Evolutionary conservation across 2,329 filamentous ascomycete genomes (phyloP).

Genomic region (Colletotrichum eleusines): DNA sequence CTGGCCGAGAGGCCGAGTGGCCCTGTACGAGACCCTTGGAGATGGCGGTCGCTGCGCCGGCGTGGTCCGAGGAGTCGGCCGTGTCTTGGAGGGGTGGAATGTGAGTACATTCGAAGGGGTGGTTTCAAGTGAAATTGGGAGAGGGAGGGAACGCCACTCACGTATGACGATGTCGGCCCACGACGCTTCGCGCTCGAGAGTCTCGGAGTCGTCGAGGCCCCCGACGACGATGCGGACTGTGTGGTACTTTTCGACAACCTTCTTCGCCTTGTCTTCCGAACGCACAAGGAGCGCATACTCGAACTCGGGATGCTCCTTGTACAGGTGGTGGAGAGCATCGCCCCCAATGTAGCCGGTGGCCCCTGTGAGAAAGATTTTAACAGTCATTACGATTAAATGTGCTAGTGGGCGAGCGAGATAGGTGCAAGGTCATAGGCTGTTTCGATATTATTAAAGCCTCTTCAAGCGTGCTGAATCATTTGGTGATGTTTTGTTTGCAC

Average conservation of each 20-base stretch:
- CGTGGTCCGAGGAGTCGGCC: constrained; percentile 61
- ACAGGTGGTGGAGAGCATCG: constrained; percentile 40
- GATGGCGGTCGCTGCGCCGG: constrained; percentile 59
- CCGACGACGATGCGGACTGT: constrained; percentile 48
- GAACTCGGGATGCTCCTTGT: constrained; percentile 38
- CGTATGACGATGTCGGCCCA: constrained; percentile 53
- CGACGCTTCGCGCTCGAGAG: constrained; percentile 48
- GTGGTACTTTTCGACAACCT: constrained; percentile 44
- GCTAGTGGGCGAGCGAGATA: background rate
- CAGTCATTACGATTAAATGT: background rate
- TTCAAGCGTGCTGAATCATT: background rate
- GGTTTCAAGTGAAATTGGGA: too few species aligned
- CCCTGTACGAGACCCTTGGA: constrained; percentile 56
- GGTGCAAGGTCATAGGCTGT: background rate
- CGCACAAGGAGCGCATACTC: constrained; percentile 42
- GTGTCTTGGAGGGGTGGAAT: constrained; percentile 45
- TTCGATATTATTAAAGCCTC: background rate
- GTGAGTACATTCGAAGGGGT: background rate
- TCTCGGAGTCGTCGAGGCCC: constrained; percentile 48
- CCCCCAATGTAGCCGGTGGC: constrained; percentile 45
- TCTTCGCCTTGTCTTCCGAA: constrained; percentile 37
- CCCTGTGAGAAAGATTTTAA: constrained; percentile 40
- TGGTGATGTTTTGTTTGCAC: background rate
- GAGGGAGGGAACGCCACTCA: constrained; percentile 32
- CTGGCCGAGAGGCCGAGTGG: constrained; percentile 58